phyloP scores from a whole-genome alignment of 2,329 filamentous ascomycete species.

The Didymella keratinophila region DNA sequence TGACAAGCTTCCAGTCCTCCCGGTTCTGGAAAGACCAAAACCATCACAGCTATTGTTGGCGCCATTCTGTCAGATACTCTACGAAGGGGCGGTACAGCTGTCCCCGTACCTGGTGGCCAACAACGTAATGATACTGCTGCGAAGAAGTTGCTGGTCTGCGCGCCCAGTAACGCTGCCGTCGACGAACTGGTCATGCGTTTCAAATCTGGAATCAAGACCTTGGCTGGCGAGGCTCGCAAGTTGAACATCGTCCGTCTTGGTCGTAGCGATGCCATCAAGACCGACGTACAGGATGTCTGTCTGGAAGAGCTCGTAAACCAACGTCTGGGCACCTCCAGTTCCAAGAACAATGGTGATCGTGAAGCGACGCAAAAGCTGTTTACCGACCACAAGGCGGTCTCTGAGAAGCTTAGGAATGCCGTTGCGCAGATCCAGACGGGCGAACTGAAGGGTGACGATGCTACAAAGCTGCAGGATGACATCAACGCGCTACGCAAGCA shows the following conservation, averaged over 20 bases:
- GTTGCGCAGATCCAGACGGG: constrained; percentile 71
- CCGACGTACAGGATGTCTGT: constrained; percentile 87
- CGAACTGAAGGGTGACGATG: constrained; percentile 67
- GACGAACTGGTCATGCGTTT: constrained; percentile 94
- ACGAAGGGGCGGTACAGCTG: constrained; percentile 57
- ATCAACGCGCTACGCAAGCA: constrained; percentile 80
- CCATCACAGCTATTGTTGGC: constrained; percentile 94
- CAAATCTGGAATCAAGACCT: constrained; percentile 83
- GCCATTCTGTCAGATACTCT: constrained; percentile 74
- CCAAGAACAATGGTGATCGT: constrained; percentile 53
- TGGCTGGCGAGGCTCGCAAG: constrained; percentile 73
- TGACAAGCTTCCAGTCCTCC: constrained; percentile 69
- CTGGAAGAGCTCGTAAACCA: constrained; percentile 88
- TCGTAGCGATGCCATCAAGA: constrained; percentile 90
- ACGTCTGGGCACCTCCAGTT: constrained; percentile 61
- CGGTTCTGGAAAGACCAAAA: constrained; percentile 98
- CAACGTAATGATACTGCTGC: constrained; percentile 50
- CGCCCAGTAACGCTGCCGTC: constrained; percentile 97
- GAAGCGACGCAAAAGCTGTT: constrained; percentile 73
- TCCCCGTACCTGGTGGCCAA: constrained; percentile 50
- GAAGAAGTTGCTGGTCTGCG: constrained; percentile 94
- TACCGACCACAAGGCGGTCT: constrained; percentile 67
- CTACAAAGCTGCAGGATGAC: constrained; percentile 73
- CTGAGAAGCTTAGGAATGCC: constrained; percentile 73
- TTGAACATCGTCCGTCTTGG: constrained; percentile 90